phyloP scores from a whole-genome alignment of 2,329 filamentous ascomycete species.

The Nectriaceae sp. region DNA sequence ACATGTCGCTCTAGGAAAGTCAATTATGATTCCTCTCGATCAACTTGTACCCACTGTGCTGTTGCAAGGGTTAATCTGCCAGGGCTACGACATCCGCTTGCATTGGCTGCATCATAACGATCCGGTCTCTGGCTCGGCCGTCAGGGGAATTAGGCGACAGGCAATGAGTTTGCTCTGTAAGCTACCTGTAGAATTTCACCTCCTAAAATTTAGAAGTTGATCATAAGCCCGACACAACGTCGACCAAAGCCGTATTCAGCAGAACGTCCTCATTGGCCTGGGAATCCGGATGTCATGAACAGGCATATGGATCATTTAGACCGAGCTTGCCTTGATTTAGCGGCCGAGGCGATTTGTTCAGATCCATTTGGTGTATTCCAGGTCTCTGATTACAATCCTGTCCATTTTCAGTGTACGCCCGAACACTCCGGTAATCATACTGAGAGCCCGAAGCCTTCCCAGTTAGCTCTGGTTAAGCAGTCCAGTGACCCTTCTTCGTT shows the following conservation, averaged over 20 bases:
- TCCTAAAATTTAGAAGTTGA: neutral
- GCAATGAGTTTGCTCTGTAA: conserved; percentile 10
- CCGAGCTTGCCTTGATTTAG: neutral
- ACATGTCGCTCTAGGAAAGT: conserved; percentile 15
- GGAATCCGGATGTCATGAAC: conserved; percentile 1
- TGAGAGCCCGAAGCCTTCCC: too few relatives aligned
- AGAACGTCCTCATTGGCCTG: conserved; percentile 10
- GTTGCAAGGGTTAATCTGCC: conserved; percentile 3
- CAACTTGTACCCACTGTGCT: conserved; percentile 5
- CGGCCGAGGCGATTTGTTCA: neutral
- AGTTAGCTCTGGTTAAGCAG: too few relatives aligned
- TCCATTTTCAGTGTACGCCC: too few relatives aligned
- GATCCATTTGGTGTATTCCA: conserved; percentile 8
- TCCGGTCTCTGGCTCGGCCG: conserved; percentile 4
- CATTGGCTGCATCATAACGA: conserved; percentile 9
- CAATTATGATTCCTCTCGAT: conserved; percentile 8
- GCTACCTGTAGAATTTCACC: neutral
- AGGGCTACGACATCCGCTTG: conserved; percentile 8
- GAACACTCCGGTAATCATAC: too few relatives aligned
- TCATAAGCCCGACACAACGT: too few relatives aligned
- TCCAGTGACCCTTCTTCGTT: too few relatives aligned
- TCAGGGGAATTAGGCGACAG: conserved; percentile 10
- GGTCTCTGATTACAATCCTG: neutral
- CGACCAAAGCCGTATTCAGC: too few relatives aligned
- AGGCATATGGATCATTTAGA: conserved; percentile 4